Evolutionary conservation across 352 stramenopile genomes (phyloP).

Genomic region (Phytophthora ramorum): DNA sequence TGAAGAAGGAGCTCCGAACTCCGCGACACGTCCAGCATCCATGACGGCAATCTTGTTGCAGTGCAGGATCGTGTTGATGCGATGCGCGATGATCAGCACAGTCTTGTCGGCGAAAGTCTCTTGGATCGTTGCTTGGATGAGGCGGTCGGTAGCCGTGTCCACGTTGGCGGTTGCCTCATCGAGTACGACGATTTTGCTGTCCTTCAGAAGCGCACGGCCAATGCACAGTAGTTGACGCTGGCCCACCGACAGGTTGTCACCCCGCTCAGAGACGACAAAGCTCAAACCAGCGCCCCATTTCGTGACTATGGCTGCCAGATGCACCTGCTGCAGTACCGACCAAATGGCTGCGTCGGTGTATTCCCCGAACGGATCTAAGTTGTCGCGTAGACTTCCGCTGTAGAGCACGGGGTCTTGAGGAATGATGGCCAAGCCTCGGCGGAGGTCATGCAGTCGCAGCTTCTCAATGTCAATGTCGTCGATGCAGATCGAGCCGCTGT

Average conservation of each 20-base stretch:
- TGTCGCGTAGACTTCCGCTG: slow-evolving; percentile 87
- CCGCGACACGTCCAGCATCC: slow-evolving; percentile 64
- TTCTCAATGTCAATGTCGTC: slow-evolving; percentile 82
- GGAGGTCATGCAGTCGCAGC: slow-evolving; percentile 49
- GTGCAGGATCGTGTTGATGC: slow-evolving; percentile 38
- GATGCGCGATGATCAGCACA: slow-evolving; percentile 50
- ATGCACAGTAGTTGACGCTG: slow-evolving; percentile 96
- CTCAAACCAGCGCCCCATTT: slow-evolving; percentile 70
- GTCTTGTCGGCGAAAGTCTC: slow-evolving; percentile 91
- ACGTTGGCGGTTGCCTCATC: slow-evolving; percentile 95
- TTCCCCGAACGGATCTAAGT: slow-evolving; percentile 91
- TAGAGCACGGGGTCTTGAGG: slow-evolving; percentile 93
- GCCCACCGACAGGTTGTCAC: slow-evolving; percentile 39
- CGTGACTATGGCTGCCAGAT: slow-evolving; percentile 71
- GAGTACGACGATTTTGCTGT: slow-evolving; percentile 91
- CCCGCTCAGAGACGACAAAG: slow-evolving; percentile 86
- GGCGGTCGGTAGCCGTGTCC: slow-evolving; percentile 29
- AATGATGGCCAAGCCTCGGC: slow-evolving; percentile 56
- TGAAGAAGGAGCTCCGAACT: slow-evolving; percentile 74
- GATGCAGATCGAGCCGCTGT: slow-evolving; percentile 81
- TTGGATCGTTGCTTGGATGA: slow-evolving; percentile 77
- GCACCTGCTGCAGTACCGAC: slow-evolving; percentile 66
- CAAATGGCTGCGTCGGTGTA: slow-evolving; percentile 77
- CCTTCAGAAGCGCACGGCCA: slow-evolving; percentile 90
- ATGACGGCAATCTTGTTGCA: slow-evolving; percentile 38